Base-by-base conservation (phyloP, 192 early-diverging fungal species). In the Polychytrium aggregatum region DNA sequence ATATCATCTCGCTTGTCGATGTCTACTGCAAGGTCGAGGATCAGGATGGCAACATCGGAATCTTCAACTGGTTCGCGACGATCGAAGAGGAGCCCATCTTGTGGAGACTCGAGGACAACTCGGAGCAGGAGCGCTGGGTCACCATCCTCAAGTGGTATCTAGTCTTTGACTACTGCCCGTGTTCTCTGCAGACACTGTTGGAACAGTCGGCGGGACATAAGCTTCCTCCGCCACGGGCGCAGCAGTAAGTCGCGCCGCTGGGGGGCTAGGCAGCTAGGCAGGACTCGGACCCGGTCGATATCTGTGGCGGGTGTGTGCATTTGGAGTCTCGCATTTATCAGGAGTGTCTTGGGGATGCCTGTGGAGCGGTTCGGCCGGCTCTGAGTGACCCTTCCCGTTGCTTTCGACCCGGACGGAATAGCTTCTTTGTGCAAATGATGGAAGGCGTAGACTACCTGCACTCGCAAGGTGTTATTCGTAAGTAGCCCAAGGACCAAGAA, bases 21-120 rank as follows among this genome's bases (percentile, higher is more conserved):
- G 76, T 79, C 14, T 76, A 60, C 46, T 70, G 67, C 50, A 79
- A 79, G 55, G 73, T 77, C 0, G 73, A 79, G 50, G 71, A 77
- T 48, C 60, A 63, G 1, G 65, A 76, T 20, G 67, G 65, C 16
- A 67, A 71, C 28, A 46, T 53, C 29, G 66, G 63, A 0, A 57
- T 77, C 0, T 72, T 79, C 46, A 61, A 67, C 39, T 79, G 76
- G 74, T 79, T 72, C 41, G 37, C 50, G 20, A 58, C 68, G 13
- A 78, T 79, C 24, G 76, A 79, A 46, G 56, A 79, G 36, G 71
- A 66, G 27, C 76, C 76, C 1, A 66, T 78, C 22, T 42, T 62
- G 1, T 76, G 74, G 74, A 57, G 49, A 2, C 67, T 56, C 55
- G 70, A 76, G 34, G 64, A 76, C 52, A 67, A 68, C 0, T 48